Base-by-base conservation (phyloP, 768 basidiomycete species). In the Lactifluus echinatus region DNA sequence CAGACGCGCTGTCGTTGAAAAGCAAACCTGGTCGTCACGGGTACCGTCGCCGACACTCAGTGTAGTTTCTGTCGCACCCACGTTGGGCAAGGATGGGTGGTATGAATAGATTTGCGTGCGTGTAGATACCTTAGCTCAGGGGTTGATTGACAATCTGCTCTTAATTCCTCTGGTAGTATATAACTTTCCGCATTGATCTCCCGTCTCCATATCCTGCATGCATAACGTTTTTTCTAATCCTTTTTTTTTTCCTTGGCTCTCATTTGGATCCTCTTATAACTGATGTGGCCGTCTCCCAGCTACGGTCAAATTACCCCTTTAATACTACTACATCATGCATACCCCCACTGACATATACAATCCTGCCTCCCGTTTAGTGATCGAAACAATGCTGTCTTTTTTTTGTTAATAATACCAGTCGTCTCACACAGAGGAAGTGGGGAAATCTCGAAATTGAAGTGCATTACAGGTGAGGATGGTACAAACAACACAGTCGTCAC, bases 51-150 rank as follows among this genome's bases (percentile, higher is more conserved):
- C 90, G 8, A 83, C 89, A 26, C 83, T 82, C 24, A 92, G 90
- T 65, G 79, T 74, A 1, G 83, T 85, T n/a, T 88, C 87, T 21
- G 74, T 79, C 28, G 77, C 83, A 8, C 87, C 85, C 7, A 89
- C 86, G 0, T 74, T 81, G 56, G 81, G 80, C 40, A 75, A 82
- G 1, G 84, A 92, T 46, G 90, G 89, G 34, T 93, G 89, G 90
- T 92, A 82, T 79, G 72, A 74, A n/a, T n/a, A n/a, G n/a, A n/a
- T n/a, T n/a, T n/a, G n/a, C n/a, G 64, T 88, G 74, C 47, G 59
- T n/a, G 5, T 26, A 24, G 14, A n/a, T n/a, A n/a, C n/a, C n/a
- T n/a, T n/a, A n/a, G n/a, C n/a, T n/a, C n/a, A n/a, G n/a, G n/a
- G 26, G 42, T 24, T 31, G n/a, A 19, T 21, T 33, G 40, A 4